A percentile compares a stretch with the other conserved stretches of the same genome.
Evolutionary conservation across 129 eudicot genomes (phyloP).

Genomic region (Oenanthe sinensis): DNA sequence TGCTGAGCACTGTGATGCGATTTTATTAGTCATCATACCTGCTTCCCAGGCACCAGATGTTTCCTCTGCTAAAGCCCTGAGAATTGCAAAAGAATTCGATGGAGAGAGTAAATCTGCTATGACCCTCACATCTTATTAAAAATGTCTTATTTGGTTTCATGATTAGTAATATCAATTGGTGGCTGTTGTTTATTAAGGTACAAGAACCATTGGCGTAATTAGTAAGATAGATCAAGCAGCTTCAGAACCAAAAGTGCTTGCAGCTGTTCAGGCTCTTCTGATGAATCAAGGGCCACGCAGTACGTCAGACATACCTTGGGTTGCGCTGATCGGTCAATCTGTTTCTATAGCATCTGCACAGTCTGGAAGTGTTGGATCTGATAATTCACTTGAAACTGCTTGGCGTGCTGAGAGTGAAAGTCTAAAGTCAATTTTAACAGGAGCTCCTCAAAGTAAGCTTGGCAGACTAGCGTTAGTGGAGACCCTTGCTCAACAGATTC

Average conservation of each 20-base stretch:
- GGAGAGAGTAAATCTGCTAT: constrained; percentile 58
- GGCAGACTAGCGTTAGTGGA: constrained; percentile 97
- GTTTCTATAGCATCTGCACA: constrained; percentile 94
- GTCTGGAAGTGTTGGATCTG: constrained; percentile 81
- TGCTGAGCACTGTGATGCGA: constrained; percentile 88
- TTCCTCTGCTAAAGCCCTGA: constrained; percentile 80
- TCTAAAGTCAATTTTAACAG: constrained; percentile 79
- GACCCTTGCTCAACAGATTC: constrained; percentile 83
- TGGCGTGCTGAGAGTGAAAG: constrained; percentile 99
- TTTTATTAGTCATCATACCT: constrained; percentile 76
- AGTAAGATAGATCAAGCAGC: constrained; percentile 96
- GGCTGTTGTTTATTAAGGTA: constrained; percentile 38
- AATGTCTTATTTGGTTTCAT: background rate
- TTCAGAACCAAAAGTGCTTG: constrained; percentile 88
- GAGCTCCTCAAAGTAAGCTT: constrained; percentile 92
- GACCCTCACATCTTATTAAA: background rate
- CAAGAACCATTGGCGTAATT: constrained; percentile 93
- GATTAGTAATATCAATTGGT: background rate
- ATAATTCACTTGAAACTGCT: constrained; percentile 93
- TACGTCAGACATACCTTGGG: constrained; percentile 93
- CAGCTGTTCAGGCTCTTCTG: constrained; percentile 97
- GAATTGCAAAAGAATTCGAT: constrained; percentile 87
- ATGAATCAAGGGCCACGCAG: constrained; percentile 95
- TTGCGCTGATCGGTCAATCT: constrained; percentile 91
- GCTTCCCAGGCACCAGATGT: constrained; percentile 94